These are phyloP conservation scores for Oryza australiensis DNA, from an alignment of 176 grass and related monocot genomes.

Conservation along the genomic window DNA sequence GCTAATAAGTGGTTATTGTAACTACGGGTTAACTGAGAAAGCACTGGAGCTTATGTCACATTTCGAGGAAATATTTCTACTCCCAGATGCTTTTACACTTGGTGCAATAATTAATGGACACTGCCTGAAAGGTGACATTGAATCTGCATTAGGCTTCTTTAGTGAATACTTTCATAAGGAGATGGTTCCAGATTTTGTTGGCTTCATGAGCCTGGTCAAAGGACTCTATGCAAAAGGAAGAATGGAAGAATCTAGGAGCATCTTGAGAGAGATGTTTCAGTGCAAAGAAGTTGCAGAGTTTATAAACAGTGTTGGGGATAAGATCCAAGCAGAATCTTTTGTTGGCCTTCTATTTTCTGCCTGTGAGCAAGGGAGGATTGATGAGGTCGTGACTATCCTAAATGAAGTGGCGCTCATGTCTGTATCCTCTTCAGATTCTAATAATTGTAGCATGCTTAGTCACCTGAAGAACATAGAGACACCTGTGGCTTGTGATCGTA, in stretches of 20 bases:
- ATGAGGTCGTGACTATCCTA: constrained; percentile 73
- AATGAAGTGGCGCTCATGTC: constrained; percentile 64
- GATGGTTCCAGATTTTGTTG: constrained; percentile 73
- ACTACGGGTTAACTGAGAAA: constrained; percentile 66
- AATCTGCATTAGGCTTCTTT: constrained; percentile 70
- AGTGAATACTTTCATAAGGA: constrained; percentile 52
- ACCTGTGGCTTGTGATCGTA: constrained; percentile 34
- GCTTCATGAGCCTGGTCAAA: constrained; percentile 71
- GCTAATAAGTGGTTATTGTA: constrained; percentile 77
- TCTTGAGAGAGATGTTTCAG: constrained; percentile 78
- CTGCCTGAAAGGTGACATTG: constrained; percentile 69
- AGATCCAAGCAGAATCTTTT: constrained; percentile 59
- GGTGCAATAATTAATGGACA: constrained; percentile 70
- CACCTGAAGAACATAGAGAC: constrained; percentile 47
- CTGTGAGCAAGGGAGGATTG: constrained; percentile 77
- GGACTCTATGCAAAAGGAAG: constrained; percentile 88
- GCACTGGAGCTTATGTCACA: constrained; percentile 62
- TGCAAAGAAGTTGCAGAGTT: constrained; percentile 55
- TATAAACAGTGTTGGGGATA: constrained; percentile 74
- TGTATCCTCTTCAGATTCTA: constrained; percentile 48
- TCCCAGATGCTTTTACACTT: constrained; percentile 73
- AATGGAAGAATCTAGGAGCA: constrained; percentile 79
- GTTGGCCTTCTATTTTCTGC: constrained; percentile 64
- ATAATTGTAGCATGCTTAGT: constrained; percentile 22
- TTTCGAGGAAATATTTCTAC: constrained; percentile 57